Base-by-base conservation (phyloP, 2,329 filamentous ascomycete genomes). In the Aspergillus spinulosporus region DNA sequence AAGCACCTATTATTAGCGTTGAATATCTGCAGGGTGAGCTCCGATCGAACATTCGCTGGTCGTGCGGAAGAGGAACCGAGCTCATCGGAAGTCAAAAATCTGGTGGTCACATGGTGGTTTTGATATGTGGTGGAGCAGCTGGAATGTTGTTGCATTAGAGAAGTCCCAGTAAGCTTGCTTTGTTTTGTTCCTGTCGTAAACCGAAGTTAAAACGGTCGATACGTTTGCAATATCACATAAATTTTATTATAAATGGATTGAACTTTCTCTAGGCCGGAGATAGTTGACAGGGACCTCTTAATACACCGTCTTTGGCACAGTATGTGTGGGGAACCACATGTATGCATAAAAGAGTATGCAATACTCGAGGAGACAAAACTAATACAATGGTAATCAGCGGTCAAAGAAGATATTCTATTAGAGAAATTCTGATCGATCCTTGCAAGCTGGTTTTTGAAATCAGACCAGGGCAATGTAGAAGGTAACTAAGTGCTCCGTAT, bases 51-150 rank as follows among this genome's bases (percentile, higher is more conserved):
- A 26, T 51, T 36, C 21, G 29, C 43, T 12, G 15, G 28, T 26
- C 15, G 6, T 50, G 29, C 21, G 11, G 37, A 47, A 40, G 50
- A 28, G 26, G 36, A 40, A 42, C 39, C n/a, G n/a, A 36, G 31
- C 14, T 45, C 49, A 26, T 15, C 21, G 28, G 43, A 12, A 28
- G 49, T 52, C 42, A 29, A 36, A 52, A 40, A 21, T 46, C 32
- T 52, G 21, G 32, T 32, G 34, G 50, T 52, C 50, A 52, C 50
- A 52, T 52, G 50, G 50, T 26, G 44, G 34, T 5, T 28, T 36
- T n/a, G 31, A 36, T 45, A 21, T 43, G 14, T 40, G 26, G 43
- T 40, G 49, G 49, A 52, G 48, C 44, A 34, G 31, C 14, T 34
- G 29, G 44, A n/a, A 34, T 15, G 9, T 34, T 46, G 44, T 32